Evolutionary conservation across 2,329 filamentous ascomycete genomes (phyloP).

Genomic region (Alternaria arborescens): DNA sequence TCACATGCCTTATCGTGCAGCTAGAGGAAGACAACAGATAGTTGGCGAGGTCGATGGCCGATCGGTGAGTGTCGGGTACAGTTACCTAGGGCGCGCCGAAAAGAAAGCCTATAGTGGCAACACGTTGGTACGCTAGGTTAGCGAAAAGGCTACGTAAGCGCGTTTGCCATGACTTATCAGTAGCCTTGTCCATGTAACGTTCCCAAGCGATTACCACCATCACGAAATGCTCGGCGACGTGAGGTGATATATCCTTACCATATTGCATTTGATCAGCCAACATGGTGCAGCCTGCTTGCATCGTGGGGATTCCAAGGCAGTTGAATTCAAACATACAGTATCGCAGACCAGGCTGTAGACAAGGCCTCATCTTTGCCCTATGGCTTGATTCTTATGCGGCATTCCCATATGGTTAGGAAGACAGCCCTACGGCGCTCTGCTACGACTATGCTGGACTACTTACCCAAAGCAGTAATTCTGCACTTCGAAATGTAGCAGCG

Average conservation of each 20-base stretch:
- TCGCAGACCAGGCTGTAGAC: neutral
- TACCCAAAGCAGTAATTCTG: conserved; percentile 13
- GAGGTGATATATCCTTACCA: neutral
- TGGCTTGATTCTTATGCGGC: neutral
- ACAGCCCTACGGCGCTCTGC: conserved; percentile 2
- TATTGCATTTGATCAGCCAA: neutral
- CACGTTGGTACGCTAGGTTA: conserved; percentile 11
- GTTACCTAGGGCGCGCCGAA: conserved; percentile 1
- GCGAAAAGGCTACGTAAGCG: conserved; percentile 18
- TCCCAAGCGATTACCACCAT: conserved; percentile 7
- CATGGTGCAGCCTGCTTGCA: neutral
- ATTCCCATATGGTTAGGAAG: conserved; percentile 1
- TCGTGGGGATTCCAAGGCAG: neutral
- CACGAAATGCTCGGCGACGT: neutral
- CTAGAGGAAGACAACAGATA: neutral
- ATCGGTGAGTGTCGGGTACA: conserved; percentile 13
- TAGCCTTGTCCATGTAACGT: conserved; percentile 8
- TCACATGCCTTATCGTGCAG: conserved; percentile 9
- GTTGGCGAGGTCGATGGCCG: neutral
- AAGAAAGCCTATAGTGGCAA: neutral
- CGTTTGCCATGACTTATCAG: conserved; percentile 22
- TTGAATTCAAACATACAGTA: neutral
- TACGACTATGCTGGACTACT: conserved; percentile 10
- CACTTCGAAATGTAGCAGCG: neutral
- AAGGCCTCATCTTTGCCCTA: neutral